Base-by-base conservation (phyloP, 139 green algal species). In the Auxenochlorella protothecoides region DNA sequence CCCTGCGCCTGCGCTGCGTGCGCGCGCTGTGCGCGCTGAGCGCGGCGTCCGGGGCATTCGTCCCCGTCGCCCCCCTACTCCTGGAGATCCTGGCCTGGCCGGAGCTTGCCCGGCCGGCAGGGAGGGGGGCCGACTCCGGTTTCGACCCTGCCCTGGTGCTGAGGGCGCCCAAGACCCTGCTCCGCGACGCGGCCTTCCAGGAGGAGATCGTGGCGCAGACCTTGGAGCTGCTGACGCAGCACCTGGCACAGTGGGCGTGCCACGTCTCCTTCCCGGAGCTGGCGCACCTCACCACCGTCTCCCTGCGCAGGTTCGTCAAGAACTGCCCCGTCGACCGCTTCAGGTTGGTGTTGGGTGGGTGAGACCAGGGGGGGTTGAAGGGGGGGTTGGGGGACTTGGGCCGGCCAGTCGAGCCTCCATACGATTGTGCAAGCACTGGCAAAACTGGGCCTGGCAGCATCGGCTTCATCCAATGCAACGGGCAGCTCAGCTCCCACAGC, bases 261-360 rank as follows among this genome's bases (percentile, higher is more conserved):
- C 81, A 73, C 79, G 71, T 91, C 9, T 81, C 89, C 53, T 97
- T 98, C 75, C 93, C 93, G 10, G 93, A 98, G 86, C 82, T 97
- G 12, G 68, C 86, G 2, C 86, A 91, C 83, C 73, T 94, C 64
- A 72, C 85, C 7, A 53, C 81, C 16, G 68, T 86, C 64, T 71
- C 85, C 14, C 86, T 97, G 74, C 76, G 89, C 4, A 67, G 78
- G n/a, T 97, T 97, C 72, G 71, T 74, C 53, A 96, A 96, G 82
- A 65, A 68, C 44, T 86, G 69, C 53, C 77, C 72, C 2, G 88
- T 95, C 66, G 92, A 97, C 66, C 77, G 84, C 11, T 96, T 97
- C 79, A 80, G 81, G 55, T 65, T 27, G 69, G 65, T 71, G 44
- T 73, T 77, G 63, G 53, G 65, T 60, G 65, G 62, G 62, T 44